A percentile compares a stretch with the other conserved stretches of the same genome.
These are phyloP conservation scores for Cerioporus squamosus DNA, from an alignment of 1,284 basidiomycete species.

Conservation along the genomic window DNA sequence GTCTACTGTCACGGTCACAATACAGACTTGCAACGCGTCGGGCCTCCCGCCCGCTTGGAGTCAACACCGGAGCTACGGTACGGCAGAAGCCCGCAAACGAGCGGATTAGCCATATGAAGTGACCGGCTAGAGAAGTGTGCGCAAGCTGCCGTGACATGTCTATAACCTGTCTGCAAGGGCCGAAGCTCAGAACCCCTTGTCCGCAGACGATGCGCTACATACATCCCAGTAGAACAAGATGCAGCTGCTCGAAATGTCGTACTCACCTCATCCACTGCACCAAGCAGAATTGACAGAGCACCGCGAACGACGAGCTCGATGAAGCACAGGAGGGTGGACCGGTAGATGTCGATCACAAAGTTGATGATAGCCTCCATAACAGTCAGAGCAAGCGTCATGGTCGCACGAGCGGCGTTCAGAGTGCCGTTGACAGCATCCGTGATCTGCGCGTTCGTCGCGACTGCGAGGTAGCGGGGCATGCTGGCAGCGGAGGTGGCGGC, in stretches of 20 bases:
- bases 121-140: too few species aligned
- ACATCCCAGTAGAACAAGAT: too few species aligned
- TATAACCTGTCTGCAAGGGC: too few species aligned
- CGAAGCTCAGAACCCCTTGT: too few species aligned
- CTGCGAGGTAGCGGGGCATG: conserved; percentile 86
- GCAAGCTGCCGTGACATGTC: too few species aligned
- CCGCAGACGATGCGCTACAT: too few species aligned
- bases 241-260: neutral
- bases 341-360: conserved; percentile 91
- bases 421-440: conserved; percentile 78
- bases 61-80: too few species aligned
- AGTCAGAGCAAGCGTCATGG: conserved; percentile 76
- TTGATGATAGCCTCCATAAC: conserved; percentile 87
- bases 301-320: conserved; percentile 89
- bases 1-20: too few species aligned
- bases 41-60: too few species aligned
- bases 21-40: too few species aligned
- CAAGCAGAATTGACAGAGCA: conserved; percentile 79
- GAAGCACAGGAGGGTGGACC: conserved; percentile 91
- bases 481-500: conserved; percentile 84
- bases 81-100: too few species aligned
- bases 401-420: conserved; percentile 75
- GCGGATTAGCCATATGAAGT: too few species aligned
- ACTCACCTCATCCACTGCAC: conserved; percentile 79
- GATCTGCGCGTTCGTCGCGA: conserved; percentile 82